These are phyloP conservation scores for Canavalia ensiformis DNA, from an alignment of 306 rosid genomes.

Conservation along the genomic window DNA sequence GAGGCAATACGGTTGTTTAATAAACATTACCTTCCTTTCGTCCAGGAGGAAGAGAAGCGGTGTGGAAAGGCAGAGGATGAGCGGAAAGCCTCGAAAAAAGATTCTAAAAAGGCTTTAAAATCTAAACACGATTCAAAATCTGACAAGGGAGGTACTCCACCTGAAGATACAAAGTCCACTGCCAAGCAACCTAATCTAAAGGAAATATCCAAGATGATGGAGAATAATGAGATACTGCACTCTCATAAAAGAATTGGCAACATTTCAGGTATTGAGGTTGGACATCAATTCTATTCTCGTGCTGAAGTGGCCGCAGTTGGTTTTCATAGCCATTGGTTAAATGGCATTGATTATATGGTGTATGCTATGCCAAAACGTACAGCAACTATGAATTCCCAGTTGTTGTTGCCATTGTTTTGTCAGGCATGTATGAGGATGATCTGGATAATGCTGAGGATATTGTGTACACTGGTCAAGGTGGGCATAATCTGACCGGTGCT, in stretches of 20 bases:
- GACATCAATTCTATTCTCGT: slow-evolving; percentile 94
- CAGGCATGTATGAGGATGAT: slow-evolving; percentile 98
- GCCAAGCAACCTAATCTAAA: slow-evolving; percentile 92
- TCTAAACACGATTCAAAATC: slow-evolving; percentile 46
- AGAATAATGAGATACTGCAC: slow-evolving; percentile 60
- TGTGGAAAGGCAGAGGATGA: slow-evolving; percentile 53
- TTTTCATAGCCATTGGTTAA: slow-evolving; percentile 95
- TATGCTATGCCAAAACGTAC: slow-evolving; percentile 64
- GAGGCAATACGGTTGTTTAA: slow-evolving; percentile 82
- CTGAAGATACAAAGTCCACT: slow-evolving; percentile 47
- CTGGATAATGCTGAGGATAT: slow-evolving; percentile 94
- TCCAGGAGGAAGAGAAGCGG: slow-evolving; percentile 89
- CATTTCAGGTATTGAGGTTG: slow-evolving; percentile 90
- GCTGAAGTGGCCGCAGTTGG: slow-evolving; percentile 98
- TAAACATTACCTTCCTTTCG: slow-evolving; percentile 78
- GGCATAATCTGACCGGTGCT: slow-evolving; percentile 85
- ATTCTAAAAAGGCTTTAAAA: slow-evolving; percentile 7
- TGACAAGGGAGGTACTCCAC: slow-evolving; percentile 46
- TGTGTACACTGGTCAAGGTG: slow-evolving; percentile 98
- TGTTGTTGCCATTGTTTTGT: slow-evolving; percentile 90
- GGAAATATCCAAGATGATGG: slow-evolving; percentile 84
- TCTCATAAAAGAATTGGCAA: slow-evolving; percentile 73
- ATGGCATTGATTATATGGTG: slow-evolving; percentile 91
- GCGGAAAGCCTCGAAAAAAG: slow-evolving; percentile 48
- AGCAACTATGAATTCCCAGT: slow-evolving; percentile 64